Percentiles rank a stretch among this genome's conserved stretches.
These are phyloP conservation scores for Posidonia oceanica DNA, from an alignment of 116 monocot genomes.

Conservation along the genomic window DNA sequence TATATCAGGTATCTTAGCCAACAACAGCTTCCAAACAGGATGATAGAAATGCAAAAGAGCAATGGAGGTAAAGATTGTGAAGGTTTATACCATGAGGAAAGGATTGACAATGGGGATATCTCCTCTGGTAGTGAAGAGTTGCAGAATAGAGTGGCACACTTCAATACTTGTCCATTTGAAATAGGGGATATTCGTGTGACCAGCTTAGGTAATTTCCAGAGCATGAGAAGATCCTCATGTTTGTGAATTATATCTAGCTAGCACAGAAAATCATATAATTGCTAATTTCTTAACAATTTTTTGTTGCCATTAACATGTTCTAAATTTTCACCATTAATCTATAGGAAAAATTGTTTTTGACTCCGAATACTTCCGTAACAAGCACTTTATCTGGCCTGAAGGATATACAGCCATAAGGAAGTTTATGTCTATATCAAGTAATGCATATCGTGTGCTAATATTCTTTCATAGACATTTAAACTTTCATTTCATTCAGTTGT, in stretches of 20 bases:
- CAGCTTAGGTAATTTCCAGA: constrained; percentile 46
- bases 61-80: constrained; percentile 18
- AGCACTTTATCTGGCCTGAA: constrained; percentile 76
- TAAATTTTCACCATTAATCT: neutral
- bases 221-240: neutral
- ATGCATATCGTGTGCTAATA: neutral
- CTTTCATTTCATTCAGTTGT: neutral
- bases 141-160: constrained; percentile 16
- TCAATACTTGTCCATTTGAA: constrained; percentile 38
- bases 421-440: constrained; percentile 77
- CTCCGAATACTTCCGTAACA: constrained; percentile 70
- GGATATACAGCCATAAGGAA: constrained; percentile 85
- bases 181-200: constrained; percentile 70
- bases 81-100: constrained; percentile 19
- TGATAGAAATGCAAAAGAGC: constrained; percentile 52
- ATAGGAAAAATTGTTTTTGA: constrained; percentile 71
- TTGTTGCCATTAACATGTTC: neutral
- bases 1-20: constrained; percentile 70
- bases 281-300: neutral
- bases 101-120: constrained; percentile 23
- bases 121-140: constrained; percentile 20
- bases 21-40: constrained; percentile 73
- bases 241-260: neutral
- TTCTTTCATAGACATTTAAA: no score
- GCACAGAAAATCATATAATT: neutral